Evolutionary conservation across 768 basidiomycete genomes (phyloP).

Genomic region (Gelatoporia subvermispora): DNA sequence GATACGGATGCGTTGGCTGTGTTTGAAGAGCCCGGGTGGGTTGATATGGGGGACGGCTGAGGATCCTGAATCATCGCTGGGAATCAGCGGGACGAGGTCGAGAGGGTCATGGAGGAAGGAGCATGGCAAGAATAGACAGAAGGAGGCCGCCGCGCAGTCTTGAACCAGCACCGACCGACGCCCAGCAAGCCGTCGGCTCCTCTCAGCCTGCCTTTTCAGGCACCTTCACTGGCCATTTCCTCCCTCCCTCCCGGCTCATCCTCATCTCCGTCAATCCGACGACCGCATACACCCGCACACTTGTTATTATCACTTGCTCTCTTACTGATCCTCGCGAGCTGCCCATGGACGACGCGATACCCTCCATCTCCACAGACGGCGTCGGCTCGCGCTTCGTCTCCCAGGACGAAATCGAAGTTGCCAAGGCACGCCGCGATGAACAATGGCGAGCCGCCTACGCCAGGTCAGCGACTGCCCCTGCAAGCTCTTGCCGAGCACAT

Average conservation of each 20-base stretch:
- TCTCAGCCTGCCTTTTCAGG: background rate
- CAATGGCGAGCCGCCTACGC: constrained; percentile 92
- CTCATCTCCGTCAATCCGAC: constrained; percentile 1
- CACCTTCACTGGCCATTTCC: background rate
- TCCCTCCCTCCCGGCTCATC: background rate
- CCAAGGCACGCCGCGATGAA: constrained; percentile 67
- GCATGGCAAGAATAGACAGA: constrained; percentile 3
- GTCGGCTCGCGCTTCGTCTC: constrained; percentile 86
- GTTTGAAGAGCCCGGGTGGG: background rate
- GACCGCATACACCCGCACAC: background rate
- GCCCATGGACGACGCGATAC: constrained; percentile 61
- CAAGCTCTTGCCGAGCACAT: constrained; percentile 5
- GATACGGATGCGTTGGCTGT: constrained; percentile 13
- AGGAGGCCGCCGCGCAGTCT: constrained; percentile 6
- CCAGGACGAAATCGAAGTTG: constrained; percentile 70
- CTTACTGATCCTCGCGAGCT: too few relatives aligned
- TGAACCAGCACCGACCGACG: constrained; percentile 1
- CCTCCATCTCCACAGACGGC: constrained; percentile 63
- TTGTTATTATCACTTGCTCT: background rate
- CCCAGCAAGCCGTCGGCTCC: background rate
- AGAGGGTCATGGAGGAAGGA: constrained; percentile 4
- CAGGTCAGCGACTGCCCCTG: constrained; percentile 37
- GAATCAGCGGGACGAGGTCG: constrained; percentile 3
- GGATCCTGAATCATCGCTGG: constrained; percentile 14
- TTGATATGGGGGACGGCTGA: constrained; percentile 9